Conservation (phyloP, 768 basidiomycete species). For the Russula lepida region DNA sequence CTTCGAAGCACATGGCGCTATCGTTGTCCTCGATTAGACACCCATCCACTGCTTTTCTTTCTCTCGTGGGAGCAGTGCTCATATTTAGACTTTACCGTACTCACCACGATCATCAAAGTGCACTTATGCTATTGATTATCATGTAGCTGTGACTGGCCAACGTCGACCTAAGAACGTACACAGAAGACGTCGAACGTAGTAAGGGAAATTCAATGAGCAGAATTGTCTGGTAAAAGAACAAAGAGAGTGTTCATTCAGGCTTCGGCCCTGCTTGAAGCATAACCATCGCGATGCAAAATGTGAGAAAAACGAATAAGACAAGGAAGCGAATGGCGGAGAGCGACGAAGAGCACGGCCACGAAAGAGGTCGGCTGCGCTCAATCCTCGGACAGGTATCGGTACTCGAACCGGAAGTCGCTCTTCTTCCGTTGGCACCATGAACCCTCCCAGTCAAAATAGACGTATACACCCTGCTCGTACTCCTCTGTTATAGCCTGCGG, state of each 20-base stretch:
- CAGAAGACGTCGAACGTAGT: conserved; percentile 4
- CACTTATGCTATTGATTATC: conserved; percentile 14
- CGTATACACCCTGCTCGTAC: conserved; percentile 98
- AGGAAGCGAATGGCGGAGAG: not conserved
- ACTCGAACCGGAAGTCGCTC: conserved; percentile 95
- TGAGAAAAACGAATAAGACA: not conserved
- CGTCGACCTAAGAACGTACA: conserved; percentile 14
- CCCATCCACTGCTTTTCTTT: not conserved
- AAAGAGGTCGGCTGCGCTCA: conserved; percentile 27
- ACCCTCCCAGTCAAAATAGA: conserved; percentile 99
- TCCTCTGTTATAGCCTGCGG: conserved; percentile 98
- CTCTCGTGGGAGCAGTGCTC: not conserved
- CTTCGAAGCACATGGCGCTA: conserved; percentile 85
- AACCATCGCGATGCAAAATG: conserved; percentile 4
- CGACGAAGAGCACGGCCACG: not conserved
- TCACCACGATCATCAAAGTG: not conserved
- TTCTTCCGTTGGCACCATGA: conserved; percentile 99
- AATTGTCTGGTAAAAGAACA: not conserved
- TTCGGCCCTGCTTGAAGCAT: not conserved
- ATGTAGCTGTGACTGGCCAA: not conserved
- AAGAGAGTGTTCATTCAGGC: not conserved
- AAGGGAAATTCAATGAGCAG: conserved; percentile 6
- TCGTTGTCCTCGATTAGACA: conserved; percentile 71
- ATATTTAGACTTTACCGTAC: conserved; percentile 2
- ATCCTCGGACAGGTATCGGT: conserved; percentile 90